phyloP scores from a whole-genome alignment of 2,329 filamentous ascomycete genomes.

The Aureobasidium vineae region DNA sequence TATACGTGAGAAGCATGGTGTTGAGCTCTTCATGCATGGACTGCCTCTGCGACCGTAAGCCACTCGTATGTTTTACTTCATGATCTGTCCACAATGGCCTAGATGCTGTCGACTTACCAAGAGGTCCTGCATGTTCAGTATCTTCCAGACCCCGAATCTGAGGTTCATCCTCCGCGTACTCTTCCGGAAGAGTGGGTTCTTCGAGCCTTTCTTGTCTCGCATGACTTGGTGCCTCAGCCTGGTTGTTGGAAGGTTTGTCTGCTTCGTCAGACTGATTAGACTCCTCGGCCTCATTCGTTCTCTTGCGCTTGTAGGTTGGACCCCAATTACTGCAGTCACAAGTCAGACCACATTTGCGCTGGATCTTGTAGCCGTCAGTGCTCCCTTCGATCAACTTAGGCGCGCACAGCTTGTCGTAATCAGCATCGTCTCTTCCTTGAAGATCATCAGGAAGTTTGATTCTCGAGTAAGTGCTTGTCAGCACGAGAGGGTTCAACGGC shows the following conservation, averaged over 20 bases:
- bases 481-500: neutral
- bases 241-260: neutral
- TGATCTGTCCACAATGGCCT: neutral
- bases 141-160: neutral
- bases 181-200: neutral
- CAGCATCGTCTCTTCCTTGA: neutral
- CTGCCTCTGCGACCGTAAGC: neutral
- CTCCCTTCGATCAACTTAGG: neutral
- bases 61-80: no score
- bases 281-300: neutral
- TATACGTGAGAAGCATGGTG: constrained; percentile 2
- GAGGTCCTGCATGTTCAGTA: neutral
- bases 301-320: neutral
- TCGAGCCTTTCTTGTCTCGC: neutral
- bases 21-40: neutral
- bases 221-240: neutral
- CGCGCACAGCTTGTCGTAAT: neutral
- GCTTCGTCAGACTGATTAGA: neutral
- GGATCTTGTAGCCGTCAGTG: neutral
- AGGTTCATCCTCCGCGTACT: neutral
- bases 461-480: neutral
- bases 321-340: neutral
- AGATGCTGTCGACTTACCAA: neutral
- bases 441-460: neutral
- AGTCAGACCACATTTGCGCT: neutral